phyloP scores from a whole-genome alignment of 495 filamentous ascomycete species.

The Ramalina intermedia region DNA sequence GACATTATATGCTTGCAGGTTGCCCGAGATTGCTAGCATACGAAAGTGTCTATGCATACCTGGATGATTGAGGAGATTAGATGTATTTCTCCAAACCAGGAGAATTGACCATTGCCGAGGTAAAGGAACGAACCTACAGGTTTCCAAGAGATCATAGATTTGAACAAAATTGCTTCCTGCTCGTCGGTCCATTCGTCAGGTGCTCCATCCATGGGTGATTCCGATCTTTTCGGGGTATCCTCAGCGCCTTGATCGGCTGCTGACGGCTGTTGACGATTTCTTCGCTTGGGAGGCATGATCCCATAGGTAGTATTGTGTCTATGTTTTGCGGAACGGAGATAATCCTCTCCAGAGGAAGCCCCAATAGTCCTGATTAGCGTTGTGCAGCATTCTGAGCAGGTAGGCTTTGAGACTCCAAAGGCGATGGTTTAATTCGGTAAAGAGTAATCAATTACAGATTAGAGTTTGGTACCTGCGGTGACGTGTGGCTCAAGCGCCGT shows the following conservation, averaged over 20 bases:
- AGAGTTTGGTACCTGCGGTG: no score
- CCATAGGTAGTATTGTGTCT: no score
- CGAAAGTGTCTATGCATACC: conserved; percentile 97
- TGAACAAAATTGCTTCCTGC: conserved; percentile 82
- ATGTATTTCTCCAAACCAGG: conserved; percentile 2
- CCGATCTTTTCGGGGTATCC: conserved; percentile 18
- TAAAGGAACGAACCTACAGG: conserved; percentile 56
- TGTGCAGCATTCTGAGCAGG: no score
- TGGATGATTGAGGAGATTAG: conserved; percentile 19
- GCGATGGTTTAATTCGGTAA: background rate
- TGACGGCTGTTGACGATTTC: conserved; percentile 24
- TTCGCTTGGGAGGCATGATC: conserved; percentile 68
- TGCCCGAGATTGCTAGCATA: conserved; percentile 76
- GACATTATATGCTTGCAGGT: conserved; percentile 46
- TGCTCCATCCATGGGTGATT: background rate
- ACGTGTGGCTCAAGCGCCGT: no score
- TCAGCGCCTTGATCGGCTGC: conserved; percentile 25
- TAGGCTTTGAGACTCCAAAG: background rate
- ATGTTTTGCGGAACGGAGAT: no score
- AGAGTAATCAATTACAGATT: background rate
- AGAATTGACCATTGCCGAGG: background rate
- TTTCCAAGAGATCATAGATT: conserved; percentile 82
- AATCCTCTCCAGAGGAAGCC: no score
- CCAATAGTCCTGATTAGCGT: no score
- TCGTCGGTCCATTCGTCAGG: conserved; percentile 88